These are phyloP conservation scores for Babesia divergens DNA, from an alignment of 169 alveolate genomes.

Conservation along the genomic window DNA sequence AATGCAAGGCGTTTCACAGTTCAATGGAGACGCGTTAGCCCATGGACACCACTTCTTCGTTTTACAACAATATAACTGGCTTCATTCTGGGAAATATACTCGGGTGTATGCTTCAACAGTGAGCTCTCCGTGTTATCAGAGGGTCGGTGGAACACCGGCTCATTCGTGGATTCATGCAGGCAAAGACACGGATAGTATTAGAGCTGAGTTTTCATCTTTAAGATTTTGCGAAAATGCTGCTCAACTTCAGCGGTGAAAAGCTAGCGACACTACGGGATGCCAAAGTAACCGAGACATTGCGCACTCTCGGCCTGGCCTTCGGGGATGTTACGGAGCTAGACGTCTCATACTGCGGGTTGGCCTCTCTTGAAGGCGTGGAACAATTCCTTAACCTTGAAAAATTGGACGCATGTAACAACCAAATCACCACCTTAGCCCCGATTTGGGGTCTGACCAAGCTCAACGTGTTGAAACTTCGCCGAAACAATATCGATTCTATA, in stretches of 20 bases:
- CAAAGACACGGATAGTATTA: too few species aligned
- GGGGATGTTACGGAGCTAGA: constrained; percentile 48
- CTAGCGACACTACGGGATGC: constrained; percentile 15
- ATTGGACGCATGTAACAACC: constrained; percentile 43
- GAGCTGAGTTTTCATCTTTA: background rate
- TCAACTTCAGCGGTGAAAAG: constrained; percentile 32
- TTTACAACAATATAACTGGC: too few species aligned
- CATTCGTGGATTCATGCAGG: too few species aligned
- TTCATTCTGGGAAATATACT: too few species aligned
- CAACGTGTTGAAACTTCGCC: constrained; percentile 17
- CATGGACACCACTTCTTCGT: too few species aligned
- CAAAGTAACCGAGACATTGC: constrained; percentile 12
- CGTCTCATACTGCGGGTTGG: constrained; percentile 32
- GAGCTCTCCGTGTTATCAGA: too few species aligned
- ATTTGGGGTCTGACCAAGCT: constrained; percentile 21
- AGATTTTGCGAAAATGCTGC: constrained; percentile 16
- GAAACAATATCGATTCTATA: constrained; percentile 13
- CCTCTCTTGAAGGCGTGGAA: constrained; percentile 42
- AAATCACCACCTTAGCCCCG: constrained; percentile 30
- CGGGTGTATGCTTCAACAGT: too few species aligned
- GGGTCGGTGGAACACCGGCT: too few species aligned
- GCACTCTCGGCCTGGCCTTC: constrained; percentile 1
- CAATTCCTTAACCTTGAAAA: constrained; percentile 33
- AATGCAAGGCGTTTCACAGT: too few species aligned
- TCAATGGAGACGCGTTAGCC: too few species aligned